These are phyloP conservation scores for Backusella australiensis DNA, from an alignment of 192 early-diverging fungal genomes.

Conservation along the genomic window DNA sequence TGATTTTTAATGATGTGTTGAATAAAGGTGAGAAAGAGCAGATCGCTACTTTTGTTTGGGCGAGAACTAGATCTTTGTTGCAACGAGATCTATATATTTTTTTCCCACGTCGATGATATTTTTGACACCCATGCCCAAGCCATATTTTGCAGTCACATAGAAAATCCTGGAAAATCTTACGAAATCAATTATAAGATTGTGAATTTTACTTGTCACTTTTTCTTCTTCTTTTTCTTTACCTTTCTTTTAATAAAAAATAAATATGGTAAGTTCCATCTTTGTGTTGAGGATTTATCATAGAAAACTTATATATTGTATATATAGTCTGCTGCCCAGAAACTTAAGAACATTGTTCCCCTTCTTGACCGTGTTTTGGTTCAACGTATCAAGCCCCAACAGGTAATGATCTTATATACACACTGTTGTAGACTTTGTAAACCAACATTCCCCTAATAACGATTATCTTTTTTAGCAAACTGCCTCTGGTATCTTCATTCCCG, in stretches of 20 bases:
- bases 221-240: not conserved
- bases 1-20: not conserved
- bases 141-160: not conserved
- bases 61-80: not conserved
- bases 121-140: slow-evolving; percentile 2
- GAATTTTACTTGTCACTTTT: not conserved
- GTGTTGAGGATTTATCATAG: not conserved
- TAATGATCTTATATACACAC: slow-evolving; percentile 19
- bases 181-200: not conserved
- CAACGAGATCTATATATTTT: not conserved
- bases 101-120: not conserved
- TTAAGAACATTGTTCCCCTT: slow-evolving; percentile 93
- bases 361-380: slow-evolving; percentile 98
- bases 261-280: not conserved
- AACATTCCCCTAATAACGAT: not conserved
- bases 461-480: slow-evolving; percentile 79
- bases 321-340: slow-evolving; percentile 34
- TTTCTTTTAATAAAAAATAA: slow-evolving; percentile 1
- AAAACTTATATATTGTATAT: not conserved
- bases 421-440: not conserved
- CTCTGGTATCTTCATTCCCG: slow-evolving; percentile 94
- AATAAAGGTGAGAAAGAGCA: not conserved
- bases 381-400: slow-evolving; percentile 91
- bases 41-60: not conserved
- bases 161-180: slow-evolving; percentile 8